Percentiles rank a stretch among this genome's conserved stretches.
phyloP scores from a whole-genome alignment of 2,329 filamentous ascomycete genomes.

The Phoma herbarum region DNA sequence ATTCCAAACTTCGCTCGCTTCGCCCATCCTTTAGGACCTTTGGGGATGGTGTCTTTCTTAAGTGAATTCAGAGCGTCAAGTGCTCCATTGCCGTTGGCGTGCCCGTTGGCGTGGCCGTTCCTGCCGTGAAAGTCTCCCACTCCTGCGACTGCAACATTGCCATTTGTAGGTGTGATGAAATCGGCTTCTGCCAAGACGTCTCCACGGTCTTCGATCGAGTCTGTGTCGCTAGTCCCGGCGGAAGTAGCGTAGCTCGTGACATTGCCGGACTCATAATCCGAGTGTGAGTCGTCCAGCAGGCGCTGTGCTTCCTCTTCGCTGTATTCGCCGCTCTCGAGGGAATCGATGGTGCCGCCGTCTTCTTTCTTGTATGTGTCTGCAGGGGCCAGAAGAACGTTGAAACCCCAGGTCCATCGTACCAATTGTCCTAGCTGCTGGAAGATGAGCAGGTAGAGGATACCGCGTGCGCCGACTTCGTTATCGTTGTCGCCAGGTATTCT shows the following conservation, averaged over 20 bases:
- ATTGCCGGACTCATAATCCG: slow-evolving; percentile 58
- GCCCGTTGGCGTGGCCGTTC: slow-evolving; percentile 51
- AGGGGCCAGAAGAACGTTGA: slow-evolving; percentile 90
- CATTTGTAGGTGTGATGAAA: slow-evolving; percentile 58
- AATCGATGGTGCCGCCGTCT: slow-evolving; percentile 53
- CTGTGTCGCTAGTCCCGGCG: slow-evolving; percentile 41
- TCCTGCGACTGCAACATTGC: slow-evolving; percentile 54
- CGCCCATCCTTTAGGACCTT: slow-evolving; percentile 47
- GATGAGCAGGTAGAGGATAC: slow-evolving; percentile 93
- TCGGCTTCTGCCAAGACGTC: slow-evolving; percentile 41
- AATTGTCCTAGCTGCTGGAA: slow-evolving; percentile 98
- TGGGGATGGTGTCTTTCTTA: slow-evolving; percentile 38
- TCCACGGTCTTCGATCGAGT: slow-evolving; percentile 42
- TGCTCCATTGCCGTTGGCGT: slow-evolving; percentile 62
- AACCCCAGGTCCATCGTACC: slow-evolving; percentile 97
- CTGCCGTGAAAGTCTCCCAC: slow-evolving; percentile 52
- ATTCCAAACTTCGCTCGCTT: slow-evolving; percentile 39
- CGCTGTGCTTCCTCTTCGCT: slow-evolving; percentile 56
- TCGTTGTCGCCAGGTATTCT: slow-evolving; percentile 91
- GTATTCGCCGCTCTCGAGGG: slow-evolving; percentile 63
- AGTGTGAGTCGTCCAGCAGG: slow-evolving; percentile 54
- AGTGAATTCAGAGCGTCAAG: slow-evolving; percentile 25
- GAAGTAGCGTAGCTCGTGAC: slow-evolving; percentile 54
- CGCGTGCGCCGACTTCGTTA: slow-evolving; percentile 89
- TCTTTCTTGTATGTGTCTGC: slow-evolving; percentile 76